phyloP scores from a whole-genome alignment of 2,329 filamentous ascomycete species.

The Trichoderma endophyticum region DNA sequence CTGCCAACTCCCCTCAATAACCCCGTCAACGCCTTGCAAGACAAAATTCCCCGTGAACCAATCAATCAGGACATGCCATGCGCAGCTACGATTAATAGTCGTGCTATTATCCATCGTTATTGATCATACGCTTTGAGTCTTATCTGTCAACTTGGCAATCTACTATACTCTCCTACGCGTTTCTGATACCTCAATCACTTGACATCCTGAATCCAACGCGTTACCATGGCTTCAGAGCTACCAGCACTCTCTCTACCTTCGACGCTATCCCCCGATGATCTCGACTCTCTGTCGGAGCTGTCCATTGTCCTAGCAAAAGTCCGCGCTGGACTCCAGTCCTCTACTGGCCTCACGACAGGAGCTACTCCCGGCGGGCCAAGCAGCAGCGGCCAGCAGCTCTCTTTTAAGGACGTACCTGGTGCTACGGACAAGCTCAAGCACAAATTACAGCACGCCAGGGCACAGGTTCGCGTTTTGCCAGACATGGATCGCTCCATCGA shows the following conservation, averaged over 20 bases:
- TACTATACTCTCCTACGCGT: background rate
- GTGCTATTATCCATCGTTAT: background rate
- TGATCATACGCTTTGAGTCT: background rate
- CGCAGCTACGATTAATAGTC: background rate
- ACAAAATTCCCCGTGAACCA: conserved; percentile 1
- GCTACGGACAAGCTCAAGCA: conserved; percentile 78
- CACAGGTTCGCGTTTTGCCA: conserved; percentile 61
- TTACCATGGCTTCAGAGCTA: conserved; percentile 32
- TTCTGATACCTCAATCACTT: background rate
- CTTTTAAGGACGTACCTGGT: conserved; percentile 71
- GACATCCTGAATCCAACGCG: background rate
- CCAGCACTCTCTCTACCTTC: conserved; percentile 53
- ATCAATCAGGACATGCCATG: background rate
- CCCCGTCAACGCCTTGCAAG: conserved; percentile 1
- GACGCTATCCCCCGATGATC: conserved; percentile 73
- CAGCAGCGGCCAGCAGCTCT: conserved; percentile 38
- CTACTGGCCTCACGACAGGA: conserved; percentile 39
- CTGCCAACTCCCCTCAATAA: conserved; percentile 5
- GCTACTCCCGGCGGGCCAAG: conserved; percentile 36
- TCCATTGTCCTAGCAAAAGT: conserved; percentile 75
- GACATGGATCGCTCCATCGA: conserved; percentile 65
- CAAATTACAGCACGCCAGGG: conserved; percentile 75
- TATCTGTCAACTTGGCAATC: background rate
- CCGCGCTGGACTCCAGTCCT: conserved; percentile 47
- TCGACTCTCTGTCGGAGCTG: conserved; percentile 82